phyloP scores from a whole-genome alignment of 345 rosid species.

The Citrus sinensis region DVS_A1.0 CM039162.1:30243001-30243500 shows the following conservation, averaged over 20 bases:
- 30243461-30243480: constrained; percentile 11
- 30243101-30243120: constrained; percentile 36
- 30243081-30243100: constrained; percentile 22
- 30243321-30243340: constrained; percentile 38
- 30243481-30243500: constrained; percentile 8
- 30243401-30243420: constrained; percentile 24
- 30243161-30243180: background rate
- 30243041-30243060: constrained; percentile 74
- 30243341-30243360: constrained; percentile 36
- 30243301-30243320: background rate
- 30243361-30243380: constrained; percentile 11
- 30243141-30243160: background rate
- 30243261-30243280: background rate
- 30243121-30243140: constrained; percentile 36
- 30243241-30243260: constrained; percentile 31
- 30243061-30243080: constrained; percentile 19
- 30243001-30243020: constrained; percentile 86
- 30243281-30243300: no score
- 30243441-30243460: constrained; percentile 29
- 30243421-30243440: background rate
- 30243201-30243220: background rate
- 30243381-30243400: constrained; percentile 26
- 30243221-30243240: background rate
- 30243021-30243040: constrained; percentile 90
- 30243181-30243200: background rate